These are phyloP conservation scores for Coemansia sp. DNA, from an alignment of 192 early-diverging fungal species.

Conservation along the genomic window DNA sequence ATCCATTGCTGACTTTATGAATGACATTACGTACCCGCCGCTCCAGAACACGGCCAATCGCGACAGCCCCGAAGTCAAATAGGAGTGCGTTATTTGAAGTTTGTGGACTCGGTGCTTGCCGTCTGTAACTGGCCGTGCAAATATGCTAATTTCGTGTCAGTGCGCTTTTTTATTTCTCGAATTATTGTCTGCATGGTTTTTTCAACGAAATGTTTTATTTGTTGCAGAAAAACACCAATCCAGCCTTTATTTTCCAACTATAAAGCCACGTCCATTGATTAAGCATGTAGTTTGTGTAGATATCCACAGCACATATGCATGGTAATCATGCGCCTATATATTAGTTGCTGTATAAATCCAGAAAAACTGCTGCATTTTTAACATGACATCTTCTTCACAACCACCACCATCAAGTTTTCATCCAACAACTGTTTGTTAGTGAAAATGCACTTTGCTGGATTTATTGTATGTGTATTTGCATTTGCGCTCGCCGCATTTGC, in stretches of 20 bases:
- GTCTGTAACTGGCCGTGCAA: background rate
- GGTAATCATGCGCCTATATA: background rate
- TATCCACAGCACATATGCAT: background rate
- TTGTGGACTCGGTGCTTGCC: background rate
- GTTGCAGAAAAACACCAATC: background rate
- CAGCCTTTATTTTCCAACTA: background rate
- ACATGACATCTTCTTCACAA: background rate
- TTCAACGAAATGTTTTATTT: background rate
- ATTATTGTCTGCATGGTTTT: background rate
- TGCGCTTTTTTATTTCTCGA: background rate
- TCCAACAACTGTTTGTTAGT: background rate
- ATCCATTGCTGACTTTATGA: conserved; percentile 37
- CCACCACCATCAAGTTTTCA: background rate
- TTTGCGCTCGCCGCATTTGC: background rate
- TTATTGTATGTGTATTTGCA: background rate
- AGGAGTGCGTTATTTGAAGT: background rate
- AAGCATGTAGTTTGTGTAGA: background rate
- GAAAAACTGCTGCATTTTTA: background rate
- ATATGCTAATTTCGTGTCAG: background rate
- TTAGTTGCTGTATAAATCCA: background rate
- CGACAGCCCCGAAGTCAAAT: background rate
- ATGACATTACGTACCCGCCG: conserved; percentile 51
- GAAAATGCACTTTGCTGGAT: background rate
- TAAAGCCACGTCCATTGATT: background rate
- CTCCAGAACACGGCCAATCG: conserved; percentile 22